Evolutionary conservation across 257 asterid species (phyloP).

Genomic region (Solanum dulcamara): DNA sequence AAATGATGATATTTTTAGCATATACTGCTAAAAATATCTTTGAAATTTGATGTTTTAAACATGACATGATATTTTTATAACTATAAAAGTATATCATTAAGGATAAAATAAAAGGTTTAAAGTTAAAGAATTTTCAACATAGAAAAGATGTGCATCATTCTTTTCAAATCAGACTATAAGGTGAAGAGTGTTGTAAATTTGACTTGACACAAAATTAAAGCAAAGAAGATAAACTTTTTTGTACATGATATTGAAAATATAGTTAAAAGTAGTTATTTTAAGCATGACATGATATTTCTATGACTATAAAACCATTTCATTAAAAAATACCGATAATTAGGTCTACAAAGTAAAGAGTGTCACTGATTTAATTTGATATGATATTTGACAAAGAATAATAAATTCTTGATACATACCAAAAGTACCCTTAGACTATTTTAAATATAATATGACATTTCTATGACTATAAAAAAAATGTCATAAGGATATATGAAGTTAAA

Average conservation of each 20-base stretch:
- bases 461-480: neutral
- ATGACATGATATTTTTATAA: neutral
- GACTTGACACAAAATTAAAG: neutral
- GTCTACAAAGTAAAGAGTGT: neutral
- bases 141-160: neutral
- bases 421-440: neutral
- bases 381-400: neutral
- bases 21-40: neutral
- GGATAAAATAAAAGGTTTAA: neutral
- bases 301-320: neutral
- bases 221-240: too few species aligned
- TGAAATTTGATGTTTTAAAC: neutral
- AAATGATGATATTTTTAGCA: neutral
- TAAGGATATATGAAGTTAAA: neutral
- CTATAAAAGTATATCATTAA: neutral
- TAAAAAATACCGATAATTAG: neutral
- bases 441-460: neutral
- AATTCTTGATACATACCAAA: neutral
- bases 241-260: neutral
- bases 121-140: neutral
- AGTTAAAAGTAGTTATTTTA: neutral
- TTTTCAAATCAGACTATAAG: neutral
- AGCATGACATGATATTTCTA: neutral
- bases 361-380: fast-evolving
- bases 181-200: neutral